Base-by-base conservation (phyloP, 441 rosid species). In the Mallotus repandus region DNA sequence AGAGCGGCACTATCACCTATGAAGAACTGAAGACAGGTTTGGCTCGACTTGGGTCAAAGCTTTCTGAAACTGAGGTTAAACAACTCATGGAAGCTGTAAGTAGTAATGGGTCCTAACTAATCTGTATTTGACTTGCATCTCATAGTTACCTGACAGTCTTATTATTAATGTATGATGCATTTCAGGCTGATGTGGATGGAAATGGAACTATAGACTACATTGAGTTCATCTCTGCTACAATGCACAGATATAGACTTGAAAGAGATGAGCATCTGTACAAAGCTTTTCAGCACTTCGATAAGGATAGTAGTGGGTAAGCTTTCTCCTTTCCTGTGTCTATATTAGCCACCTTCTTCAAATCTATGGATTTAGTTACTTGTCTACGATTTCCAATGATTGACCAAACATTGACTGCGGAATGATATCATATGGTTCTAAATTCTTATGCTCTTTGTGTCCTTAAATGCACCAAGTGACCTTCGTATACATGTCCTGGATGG, bases 41-140 rank as follows among this genome's bases (percentile, higher is more conserved):
- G 80, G 86, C 95, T 75, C 82, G 91, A 68, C 92, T 93, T 56
- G 99, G 99, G 18, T 93, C 99, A 16, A 90, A 75, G 83, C 90
- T 93, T 70, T 87, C 98, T 16, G 98, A 95, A 87, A 58, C 84
- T 73, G 99, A 95, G 86, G 98, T 90, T 62, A 84, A 88, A 83
- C 98, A 91, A 81, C 93, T 95, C 61, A 90, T 95, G 99, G 98
- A 93, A 81, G 99, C 99, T 22, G 99, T 91, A 79, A 87, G 97
- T 61, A 38, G 22, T 8, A 59, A 19, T 13, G 45, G n/a, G 59
- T 49, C 66, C 50, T 29, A 21, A 56, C 43, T 54, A 41, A 58
- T n/a, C 57, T 61, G 65, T 25, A 25, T 25, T 25, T 25, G 29
- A 25, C 29, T 25, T 25, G 29, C 29, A 25, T 25, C 29, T 25